Conservation (phyloP, 106 monocot genomes). For the Allium fistulosum region DNA sequence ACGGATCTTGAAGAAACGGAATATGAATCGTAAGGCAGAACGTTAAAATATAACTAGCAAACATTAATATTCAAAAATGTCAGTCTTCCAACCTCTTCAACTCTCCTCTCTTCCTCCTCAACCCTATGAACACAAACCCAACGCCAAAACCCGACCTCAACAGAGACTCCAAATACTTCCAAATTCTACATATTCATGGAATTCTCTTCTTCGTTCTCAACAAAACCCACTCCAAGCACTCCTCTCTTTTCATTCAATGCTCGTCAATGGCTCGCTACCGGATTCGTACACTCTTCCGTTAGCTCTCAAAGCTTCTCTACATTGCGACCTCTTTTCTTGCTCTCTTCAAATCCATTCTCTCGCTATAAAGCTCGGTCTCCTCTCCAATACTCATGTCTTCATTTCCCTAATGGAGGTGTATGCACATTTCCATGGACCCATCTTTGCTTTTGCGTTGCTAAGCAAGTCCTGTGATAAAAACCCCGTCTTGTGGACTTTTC, state of each 20-base stretch:
- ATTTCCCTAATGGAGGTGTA: slow-evolving; percentile 30
- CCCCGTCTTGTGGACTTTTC: slow-evolving; percentile 33
- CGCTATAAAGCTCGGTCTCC: slow-evolving; percentile 34
- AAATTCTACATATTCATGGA: not conserved
- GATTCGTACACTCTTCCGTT: slow-evolving; percentile 18
- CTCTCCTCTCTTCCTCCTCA: not conserved
- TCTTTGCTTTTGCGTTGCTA: slow-evolving; percentile 12
- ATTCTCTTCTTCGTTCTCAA: slow-evolving; percentile 1
- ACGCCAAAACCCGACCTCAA: not conserved
- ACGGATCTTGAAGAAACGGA: too few species aligned
- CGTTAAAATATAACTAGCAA: too few species aligned
- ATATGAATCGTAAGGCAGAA: too few species aligned
- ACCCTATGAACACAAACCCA: not conserved
- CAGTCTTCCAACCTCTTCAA: not conserved
- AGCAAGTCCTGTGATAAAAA: slow-evolving; percentile 15
- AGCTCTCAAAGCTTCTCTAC: slow-evolving; percentile 25
- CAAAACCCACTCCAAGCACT: not conserved
- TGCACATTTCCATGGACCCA: slow-evolving; percentile 12
- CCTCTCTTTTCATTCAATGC: slow-evolving; percentile 1
- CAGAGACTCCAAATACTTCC: not conserved
- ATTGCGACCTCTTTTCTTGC: slow-evolving; percentile 1
- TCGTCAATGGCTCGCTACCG: not conserved
- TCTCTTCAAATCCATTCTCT: slow-evolving; percentile 27
- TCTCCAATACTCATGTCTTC: slow-evolving; percentile 23
- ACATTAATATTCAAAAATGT: not conserved